Evolutionary conservation across 805 yeast genomes (phyloP).

Genomic region (Ascoidea tarda): DNA sequence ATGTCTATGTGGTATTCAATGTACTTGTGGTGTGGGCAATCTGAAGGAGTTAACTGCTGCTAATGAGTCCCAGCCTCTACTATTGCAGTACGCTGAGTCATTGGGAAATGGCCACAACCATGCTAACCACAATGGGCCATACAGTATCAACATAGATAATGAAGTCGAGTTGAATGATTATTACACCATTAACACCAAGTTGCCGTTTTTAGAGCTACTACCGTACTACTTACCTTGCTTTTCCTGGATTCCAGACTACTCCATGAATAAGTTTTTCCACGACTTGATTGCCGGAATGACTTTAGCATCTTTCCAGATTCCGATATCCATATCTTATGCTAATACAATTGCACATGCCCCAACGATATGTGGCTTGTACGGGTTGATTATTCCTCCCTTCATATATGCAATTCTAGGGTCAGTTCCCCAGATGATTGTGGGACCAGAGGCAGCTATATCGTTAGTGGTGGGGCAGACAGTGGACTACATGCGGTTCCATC

Average conservation of each 20-base stretch:
- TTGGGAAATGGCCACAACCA: no score
- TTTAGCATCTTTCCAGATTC: conserved; percentile 83
- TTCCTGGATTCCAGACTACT: conserved; percentile 51
- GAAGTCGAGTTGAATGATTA: neutral
- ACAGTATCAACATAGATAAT: no score
- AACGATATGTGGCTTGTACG: conserved; percentile 65
- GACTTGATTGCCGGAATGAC: conserved; percentile 81
- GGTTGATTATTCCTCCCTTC: conserved; percentile 67
- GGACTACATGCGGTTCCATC: conserved; percentile 35
- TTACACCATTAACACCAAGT: conserved; percentile 1
- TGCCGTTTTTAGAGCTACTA: conserved; percentile 17
- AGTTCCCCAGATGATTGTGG: conserved; percentile 81
- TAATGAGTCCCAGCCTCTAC: no score
- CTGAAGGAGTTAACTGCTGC: no score
- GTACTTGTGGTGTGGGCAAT: no score
- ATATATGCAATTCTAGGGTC: conserved; percentile 68
- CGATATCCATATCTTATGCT: conserved; percentile 62
- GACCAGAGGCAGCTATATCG: conserved; percentile 84
- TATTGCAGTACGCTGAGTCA: no score
- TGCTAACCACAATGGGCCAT: neutral
- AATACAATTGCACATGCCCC: conserved; percentile 76
- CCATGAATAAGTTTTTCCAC: conserved; percentile 23
- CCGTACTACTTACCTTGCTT: conserved; percentile 57
- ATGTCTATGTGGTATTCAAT: no score
- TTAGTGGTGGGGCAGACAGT: conserved; percentile 71